Percentiles rank a stretch among this genome's conserved stretches.
Conservation (phyloP, 2,329 filamentous ascomycete genomes). For the Sphaceloma murrayae region DNA sequence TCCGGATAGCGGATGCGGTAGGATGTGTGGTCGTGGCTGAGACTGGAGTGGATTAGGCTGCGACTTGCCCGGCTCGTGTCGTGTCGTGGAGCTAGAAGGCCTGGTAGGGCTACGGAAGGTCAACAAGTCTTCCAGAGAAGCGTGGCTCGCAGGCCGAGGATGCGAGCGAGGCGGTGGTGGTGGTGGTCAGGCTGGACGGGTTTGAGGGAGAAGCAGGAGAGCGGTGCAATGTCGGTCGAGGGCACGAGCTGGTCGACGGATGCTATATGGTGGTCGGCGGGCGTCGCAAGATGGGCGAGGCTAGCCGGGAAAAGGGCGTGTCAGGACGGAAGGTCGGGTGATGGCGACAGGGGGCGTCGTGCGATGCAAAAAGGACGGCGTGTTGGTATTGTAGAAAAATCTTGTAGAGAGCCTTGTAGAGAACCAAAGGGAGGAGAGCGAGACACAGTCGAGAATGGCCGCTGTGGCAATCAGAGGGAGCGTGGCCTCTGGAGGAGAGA, state of each 20-base stretch:
- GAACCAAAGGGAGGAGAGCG: background rate
- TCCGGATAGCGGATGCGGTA: background rate
- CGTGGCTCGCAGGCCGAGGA: too few species aligned
- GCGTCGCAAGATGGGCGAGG: too few species aligned
- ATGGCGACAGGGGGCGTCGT: too few species aligned
- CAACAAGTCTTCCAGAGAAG: background rate
- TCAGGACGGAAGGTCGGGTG: too few species aligned
- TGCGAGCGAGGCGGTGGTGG: too few species aligned
- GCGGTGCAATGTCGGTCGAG: background rate
- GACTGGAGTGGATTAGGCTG: slow-evolving; percentile 12
- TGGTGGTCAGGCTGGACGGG: too few species aligned
- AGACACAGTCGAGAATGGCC: slow-evolving; percentile 13
- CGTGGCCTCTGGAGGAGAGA: too few species aligned
- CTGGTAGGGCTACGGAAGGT: slow-evolving; percentile 8
- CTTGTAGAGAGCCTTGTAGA: background rate
- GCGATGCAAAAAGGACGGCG: too few species aligned
- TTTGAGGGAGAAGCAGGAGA: too few species aligned
- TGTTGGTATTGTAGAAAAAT: slow-evolving; percentile 4
- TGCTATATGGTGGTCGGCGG: background rate
- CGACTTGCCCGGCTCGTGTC: slow-evolving; percentile 6
- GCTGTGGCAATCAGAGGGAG: too few species aligned
- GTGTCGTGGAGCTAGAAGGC: too few species aligned
- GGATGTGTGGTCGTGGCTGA: slow-evolving; percentile 13
- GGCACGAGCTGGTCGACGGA: background rate
- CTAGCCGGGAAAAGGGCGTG: too few species aligned